These are phyloP conservation scores for Marasmius oreades DNA, from an alignment of 1,284 basidiomycete genomes.

Conservation along the genomic window DNA sequence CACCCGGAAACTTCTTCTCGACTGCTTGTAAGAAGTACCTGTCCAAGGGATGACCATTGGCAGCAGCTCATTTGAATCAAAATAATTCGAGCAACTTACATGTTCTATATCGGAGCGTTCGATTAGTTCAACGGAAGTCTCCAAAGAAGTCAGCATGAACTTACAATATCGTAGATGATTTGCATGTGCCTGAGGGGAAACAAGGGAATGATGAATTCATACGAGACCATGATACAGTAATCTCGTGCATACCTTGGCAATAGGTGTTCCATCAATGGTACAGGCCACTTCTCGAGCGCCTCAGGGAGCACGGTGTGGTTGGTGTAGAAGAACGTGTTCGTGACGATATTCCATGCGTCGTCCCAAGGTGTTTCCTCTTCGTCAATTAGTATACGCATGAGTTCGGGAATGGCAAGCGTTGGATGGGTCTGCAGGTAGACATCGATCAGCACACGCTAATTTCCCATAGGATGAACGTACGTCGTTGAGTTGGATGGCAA, in stretches of 20 bases:
- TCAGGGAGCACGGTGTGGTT: constrained; percentile 86
- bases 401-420: constrained; percentile 89
- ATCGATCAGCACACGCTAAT: background rate
- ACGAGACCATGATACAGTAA: background rate
- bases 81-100: constrained; percentile 31
- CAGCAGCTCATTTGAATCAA: background rate
- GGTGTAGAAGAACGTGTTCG: constrained; percentile 90
- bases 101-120: constrained; percentile 36
- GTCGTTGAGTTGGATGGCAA: constrained; percentile 89
- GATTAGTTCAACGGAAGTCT: constrained; percentile 23
- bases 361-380: constrained; percentile 88
- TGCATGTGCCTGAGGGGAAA: constrained; percentile 61
- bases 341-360: constrained; percentile 82
- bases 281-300: constrained; percentile 85
- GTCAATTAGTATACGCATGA: constrained; percentile 86
- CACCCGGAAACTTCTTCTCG: constrained; percentile 85
- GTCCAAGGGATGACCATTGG: constrained; percentile 6
- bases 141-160: constrained; percentile 22
- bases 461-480: constrained; percentile 33
- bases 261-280: constrained; percentile 77
- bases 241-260: constrained; percentile 63
- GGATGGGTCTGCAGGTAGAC: constrained; percentile 76
- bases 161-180: constrained; percentile 86
- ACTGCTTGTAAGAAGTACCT: constrained; percentile 76
- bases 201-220: background rate